Evolutionary conservation across 148 eudicot genomes (phyloP).

Genomic region (Amaranthus cruentus): DNA sequence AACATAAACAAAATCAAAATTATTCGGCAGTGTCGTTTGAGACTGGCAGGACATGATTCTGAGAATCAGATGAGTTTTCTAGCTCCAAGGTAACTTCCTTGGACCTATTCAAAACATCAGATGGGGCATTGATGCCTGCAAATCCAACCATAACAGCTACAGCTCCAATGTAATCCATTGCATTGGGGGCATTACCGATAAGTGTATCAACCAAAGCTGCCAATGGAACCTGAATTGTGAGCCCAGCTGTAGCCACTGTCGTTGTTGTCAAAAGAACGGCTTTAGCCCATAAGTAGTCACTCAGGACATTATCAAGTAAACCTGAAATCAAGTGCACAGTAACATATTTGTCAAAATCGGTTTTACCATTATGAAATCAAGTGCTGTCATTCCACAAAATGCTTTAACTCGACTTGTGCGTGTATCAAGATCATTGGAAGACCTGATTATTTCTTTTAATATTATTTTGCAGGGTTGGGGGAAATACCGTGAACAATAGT

Average conservation of each 20-base stretch:
- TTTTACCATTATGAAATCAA: not conserved
- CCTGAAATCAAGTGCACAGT: conserved; percentile 37
- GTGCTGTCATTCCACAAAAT: too few species aligned
- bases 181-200: conserved; percentile 61
- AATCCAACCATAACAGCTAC: conserved; percentile 82
- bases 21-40: conserved; percentile 8
- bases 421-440: too few species aligned
- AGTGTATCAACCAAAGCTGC: conserved; percentile 81
- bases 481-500: too few species aligned
- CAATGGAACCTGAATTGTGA: conserved; percentile 87
- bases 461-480: too few species aligned
- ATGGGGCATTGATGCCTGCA: conserved; percentile 74
- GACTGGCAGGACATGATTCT: conserved; percentile 12
- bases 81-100: conserved; percentile 40
- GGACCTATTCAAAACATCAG: conserved; percentile 42
- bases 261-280: conserved; percentile 93
- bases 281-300: conserved; percentile 95
- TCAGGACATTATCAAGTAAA: conserved; percentile 84
- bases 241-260: conserved; percentile 98
- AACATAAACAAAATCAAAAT: not conserved
- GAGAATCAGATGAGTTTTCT: conserved; percentile 23
- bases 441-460: too few species aligned
- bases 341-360: not conserved
- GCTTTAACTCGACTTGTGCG: too few species aligned
- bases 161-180: conserved; percentile 77